phyloP scores from a whole-genome alignment of 768 basidiomycete species.

The Boletus vinaceobasis region DNA sequence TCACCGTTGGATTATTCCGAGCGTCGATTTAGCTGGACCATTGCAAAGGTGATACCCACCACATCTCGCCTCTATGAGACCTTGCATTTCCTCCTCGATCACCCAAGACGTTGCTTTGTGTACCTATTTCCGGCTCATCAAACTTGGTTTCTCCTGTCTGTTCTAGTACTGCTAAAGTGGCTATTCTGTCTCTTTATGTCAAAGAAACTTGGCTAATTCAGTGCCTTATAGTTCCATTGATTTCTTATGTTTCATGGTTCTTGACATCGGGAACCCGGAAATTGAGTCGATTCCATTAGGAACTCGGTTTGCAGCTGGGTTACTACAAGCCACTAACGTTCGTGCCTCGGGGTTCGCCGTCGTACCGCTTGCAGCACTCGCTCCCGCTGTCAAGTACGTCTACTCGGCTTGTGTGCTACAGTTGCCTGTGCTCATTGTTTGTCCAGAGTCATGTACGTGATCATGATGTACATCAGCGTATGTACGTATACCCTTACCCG shows the following conservation, averaged over 20 bases:
- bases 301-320: constrained; percentile 64
- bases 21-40: constrained; percentile 57
- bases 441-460: constrained; percentile 72
- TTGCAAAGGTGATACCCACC: constrained; percentile 57
- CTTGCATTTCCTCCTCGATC: constrained; percentile 88
- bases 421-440: background rate
- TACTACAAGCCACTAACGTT: constrained; percentile 78
- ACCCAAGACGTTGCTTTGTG: constrained; percentile 88
- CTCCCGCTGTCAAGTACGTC: constrained; percentile 84
- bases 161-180: constrained; percentile 70
- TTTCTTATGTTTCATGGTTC: constrained; percentile 85
- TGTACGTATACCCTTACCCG: constrained; percentile 46
- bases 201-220: background rate
- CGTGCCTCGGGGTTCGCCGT: constrained; percentile 85
- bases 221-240: constrained; percentile 57
- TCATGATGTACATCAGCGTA: constrained; percentile 93
- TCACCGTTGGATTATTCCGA: background rate
- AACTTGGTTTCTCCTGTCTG: constrained; percentile 81
- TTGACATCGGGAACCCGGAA: constrained; percentile 77
- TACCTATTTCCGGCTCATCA: constrained; percentile 92
- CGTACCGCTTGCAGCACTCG: constrained; percentile 68
- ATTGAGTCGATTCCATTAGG: constrained; percentile 69
- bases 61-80: constrained; percentile 70
- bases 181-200: background rate
- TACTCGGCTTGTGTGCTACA: background rate